Conservation (phyloP, 352 stramenopile genomes). For the Plasmopara halstedii region DNA sequence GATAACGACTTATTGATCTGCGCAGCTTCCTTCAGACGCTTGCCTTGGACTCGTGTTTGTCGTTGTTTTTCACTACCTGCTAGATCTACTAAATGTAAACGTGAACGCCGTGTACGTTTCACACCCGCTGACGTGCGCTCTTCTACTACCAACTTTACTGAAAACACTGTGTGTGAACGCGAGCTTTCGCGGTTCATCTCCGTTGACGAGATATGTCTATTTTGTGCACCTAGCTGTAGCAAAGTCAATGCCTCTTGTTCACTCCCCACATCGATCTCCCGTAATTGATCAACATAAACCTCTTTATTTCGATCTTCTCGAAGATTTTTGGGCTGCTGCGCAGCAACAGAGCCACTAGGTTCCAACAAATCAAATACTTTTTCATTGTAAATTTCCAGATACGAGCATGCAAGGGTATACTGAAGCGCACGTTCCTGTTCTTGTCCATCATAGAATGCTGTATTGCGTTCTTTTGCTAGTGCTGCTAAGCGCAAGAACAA, state of each 20-base stretch:
- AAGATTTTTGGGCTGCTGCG: constrained; percentile 52
- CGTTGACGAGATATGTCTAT: constrained; percentile 91
- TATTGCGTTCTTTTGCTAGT: constrained; percentile 34
- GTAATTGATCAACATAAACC: constrained; percentile 77
- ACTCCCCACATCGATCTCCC: constrained; percentile 52
- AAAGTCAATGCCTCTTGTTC: constrained; percentile 64
- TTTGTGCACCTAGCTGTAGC: constrained; percentile 71
- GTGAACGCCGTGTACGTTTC: constrained; percentile 59
- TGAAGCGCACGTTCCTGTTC: constrained; percentile 30
- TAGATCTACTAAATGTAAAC: constrained; percentile 81
- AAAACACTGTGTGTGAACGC: constrained; percentile 96
- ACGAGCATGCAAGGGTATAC: constrained; percentile 73
- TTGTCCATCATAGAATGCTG: constrained; percentile 21
- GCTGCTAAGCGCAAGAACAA: constrained; percentile 57
- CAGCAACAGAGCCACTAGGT: constrained; percentile 30
- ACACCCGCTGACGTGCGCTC: constrained; percentile 51
- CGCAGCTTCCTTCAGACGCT: constrained; percentile 81
- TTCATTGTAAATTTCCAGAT: constrained; percentile 90
- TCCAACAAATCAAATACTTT: constrained; percentile 85
- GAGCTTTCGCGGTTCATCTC: constrained; percentile 97
- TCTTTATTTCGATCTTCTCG: constrained; percentile 69
- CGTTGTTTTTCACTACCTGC: constrained; percentile 84
- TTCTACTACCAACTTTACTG: constrained; percentile 87
- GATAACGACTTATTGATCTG: constrained; percentile 89
- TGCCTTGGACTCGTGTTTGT: constrained; percentile 67